These are phyloP conservation scores for Ustilago nuda DNA, from an alignment of 1,284 basidiomycete genomes.

Conservation along the genomic window DNA sequence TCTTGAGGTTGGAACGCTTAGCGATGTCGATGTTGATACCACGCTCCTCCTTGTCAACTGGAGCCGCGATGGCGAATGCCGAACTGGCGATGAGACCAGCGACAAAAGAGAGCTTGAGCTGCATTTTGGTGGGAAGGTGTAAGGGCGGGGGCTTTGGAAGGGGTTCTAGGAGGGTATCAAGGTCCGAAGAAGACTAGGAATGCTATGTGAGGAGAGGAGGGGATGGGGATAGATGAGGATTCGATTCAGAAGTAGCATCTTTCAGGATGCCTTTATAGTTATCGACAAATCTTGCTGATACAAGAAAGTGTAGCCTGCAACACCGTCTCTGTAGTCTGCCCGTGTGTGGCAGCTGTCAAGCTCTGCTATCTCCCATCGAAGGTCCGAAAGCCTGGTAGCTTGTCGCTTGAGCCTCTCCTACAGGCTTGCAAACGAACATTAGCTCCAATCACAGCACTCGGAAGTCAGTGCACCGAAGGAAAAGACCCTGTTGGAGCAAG, in stretches of 20 bases:
- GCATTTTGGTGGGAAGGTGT: conserved; percentile 34
- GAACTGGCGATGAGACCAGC: conserved; percentile 54
- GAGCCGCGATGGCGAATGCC: conserved; percentile 45
- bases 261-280: conserved; percentile 30
- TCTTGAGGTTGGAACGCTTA: conserved; percentile 47
- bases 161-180: conserved; percentile 5
- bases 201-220: conserved; percentile 7
- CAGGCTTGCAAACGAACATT: background rate
- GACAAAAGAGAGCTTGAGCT: conserved; percentile 58
- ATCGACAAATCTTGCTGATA: background rate
- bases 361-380: background rate
- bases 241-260: background rate
- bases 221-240: conserved; percentile 14
- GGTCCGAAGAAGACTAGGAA: background rate
- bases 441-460: conserved; percentile 15
- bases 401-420: conserved; percentile 9
- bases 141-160: background rate
- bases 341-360: background rate
- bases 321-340: background rate
- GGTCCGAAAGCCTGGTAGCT: background rate
- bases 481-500: background rate
- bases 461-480: conserved; percentile 42
- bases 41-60: conserved; percentile 44
- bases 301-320: background rate
- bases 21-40: conserved; percentile 49